Base-by-base conservation (phyloP, 352 stramenopile genomes). In the Globisporangium iwayamae region DNA sequence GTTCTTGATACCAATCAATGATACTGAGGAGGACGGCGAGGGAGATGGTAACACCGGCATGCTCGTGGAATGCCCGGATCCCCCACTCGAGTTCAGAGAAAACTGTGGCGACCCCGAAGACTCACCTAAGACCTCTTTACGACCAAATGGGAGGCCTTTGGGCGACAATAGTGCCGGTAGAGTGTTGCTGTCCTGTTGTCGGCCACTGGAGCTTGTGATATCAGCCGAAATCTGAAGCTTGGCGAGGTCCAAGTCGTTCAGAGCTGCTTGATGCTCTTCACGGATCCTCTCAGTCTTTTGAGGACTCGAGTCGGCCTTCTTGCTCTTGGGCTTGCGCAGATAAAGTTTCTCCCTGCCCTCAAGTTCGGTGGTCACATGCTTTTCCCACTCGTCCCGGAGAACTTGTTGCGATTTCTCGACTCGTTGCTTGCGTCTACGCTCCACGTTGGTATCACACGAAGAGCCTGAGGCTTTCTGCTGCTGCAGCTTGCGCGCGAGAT, bases 311-410 rank as follows among this genome's bases (percentile, higher is more conserved):
- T 48, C 43, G 43, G 8, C 4, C 32, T 47, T 38, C 56, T 56
- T 67, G 60, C 6, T 9, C 32, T 56, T 72, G 36, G 50, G 32
- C 34, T 63, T 62, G 14, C 76, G 72, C 54, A 81, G 54, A 55
- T 75, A 76, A 16, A 83, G 52, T 50, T 77, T 79, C 41, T 94
- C 76, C 70, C 92, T 90, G 60, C 76, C 71, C 13, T 62, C 65
- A 34, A 86, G 68, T 22, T 84, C 68, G 6, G 78, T 68, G 4
- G 70, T 52, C 25, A 85, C 71, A 48, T 74, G 68, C 20, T 60
- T 70, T 51, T 81, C 72, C 75, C 73, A 87, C 43, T 81, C 83
- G 0, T 78, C 63, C 14, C 81, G 69, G 5, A 85, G 81, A 41
- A 25, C 54, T 28, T 30, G 68, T 34, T 62, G 70, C 36, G 60